Percentiles rank a stretch among this genome's conserved stretches.
These are phyloP conservation scores for Elongisporangium anandrum DNA, from an alignment of 352 stramenopile genomes.

Conservation along the genomic window DNA sequence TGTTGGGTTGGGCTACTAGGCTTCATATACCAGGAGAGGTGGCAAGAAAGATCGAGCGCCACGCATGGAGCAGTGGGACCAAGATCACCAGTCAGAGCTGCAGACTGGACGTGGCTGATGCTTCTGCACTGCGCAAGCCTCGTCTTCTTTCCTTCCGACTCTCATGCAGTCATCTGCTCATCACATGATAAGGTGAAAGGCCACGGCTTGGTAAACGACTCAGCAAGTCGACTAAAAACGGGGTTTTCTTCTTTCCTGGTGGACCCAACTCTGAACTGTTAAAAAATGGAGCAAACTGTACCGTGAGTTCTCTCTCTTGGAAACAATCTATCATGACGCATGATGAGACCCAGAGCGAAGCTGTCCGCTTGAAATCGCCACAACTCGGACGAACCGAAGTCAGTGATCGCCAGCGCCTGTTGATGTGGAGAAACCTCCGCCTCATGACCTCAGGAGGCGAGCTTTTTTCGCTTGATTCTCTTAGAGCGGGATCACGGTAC, in stretches of 20 bases:
- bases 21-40: no score
- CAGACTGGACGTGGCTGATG: not conserved
- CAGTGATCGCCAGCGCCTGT: not conserved
- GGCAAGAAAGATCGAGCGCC: not conserved
- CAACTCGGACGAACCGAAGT: no score
- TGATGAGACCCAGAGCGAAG: not conserved
- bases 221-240: not conserved
- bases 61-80: not conserved
- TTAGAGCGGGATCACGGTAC: not conserved
- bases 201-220: not conserved
- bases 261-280: not conserved
- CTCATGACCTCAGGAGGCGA: not conserved
- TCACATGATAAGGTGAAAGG: not conserved
- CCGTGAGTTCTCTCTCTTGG: not conserved
- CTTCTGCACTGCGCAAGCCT: not conserved
- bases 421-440: not conserved
- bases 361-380: not conserved
- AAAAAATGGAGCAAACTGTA: not conserved
- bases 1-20: no score
- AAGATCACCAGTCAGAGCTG: not conserved
- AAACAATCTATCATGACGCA: not conserved
- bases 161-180: not conserved
- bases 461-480: not conserved
- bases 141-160: not conserved
- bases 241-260: not conserved